phyloP scores from a whole-genome alignment of 306 rosid genomes.

The Rubus parviflorus region DNA sequence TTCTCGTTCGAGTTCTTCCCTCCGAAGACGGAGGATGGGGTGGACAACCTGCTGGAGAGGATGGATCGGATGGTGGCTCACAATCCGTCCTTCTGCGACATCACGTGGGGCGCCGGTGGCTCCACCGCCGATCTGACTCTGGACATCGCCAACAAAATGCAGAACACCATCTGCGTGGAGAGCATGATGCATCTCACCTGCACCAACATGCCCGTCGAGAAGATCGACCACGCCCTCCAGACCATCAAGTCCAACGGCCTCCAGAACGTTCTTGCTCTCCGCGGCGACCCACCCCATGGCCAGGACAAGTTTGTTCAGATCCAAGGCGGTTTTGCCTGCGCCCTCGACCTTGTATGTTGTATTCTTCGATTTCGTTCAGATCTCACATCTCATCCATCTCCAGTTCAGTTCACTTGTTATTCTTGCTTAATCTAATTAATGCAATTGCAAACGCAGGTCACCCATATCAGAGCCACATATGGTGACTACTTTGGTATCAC shows the following conservation, averaged over 20 bases:
- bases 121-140: slow-evolving; percentile 88
- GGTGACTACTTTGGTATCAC: slow-evolving; percentile 96
- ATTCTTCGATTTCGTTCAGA: too few relatives aligned
- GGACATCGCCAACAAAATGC: slow-evolving; percentile 89
- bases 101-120: slow-evolving; percentile 99
- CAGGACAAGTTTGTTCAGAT: slow-evolving; percentile 92
- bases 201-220: slow-evolving; percentile 94
- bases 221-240: slow-evolving; percentile 84
- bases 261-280: slow-evolving; percentile 94
- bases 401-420: not conserved
- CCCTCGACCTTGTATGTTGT: slow-evolving; percentile 67
- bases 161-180: slow-evolving; percentile 89
- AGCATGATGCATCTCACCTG: slow-evolving; percentile 98
- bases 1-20: slow-evolving; percentile 96
- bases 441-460: slow-evolving; percentile 43
- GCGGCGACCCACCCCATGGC: slow-evolving; percentile 97
- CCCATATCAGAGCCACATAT: slow-evolving; percentile 67
- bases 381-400: not conserved
- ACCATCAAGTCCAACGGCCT: slow-evolving; percentile 86
- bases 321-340: slow-evolving; percentile 94
- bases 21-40: slow-evolving; percentile 92
- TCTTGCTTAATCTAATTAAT: not conserved
- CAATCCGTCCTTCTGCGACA: slow-evolving; percentile 86
- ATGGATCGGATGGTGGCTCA: slow-evolving; percentile 98
- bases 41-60: slow-evolving; percentile 84